Conservation (phyloP, 768 basidiomycete genomes). For the Nevesoporus exiguus region DNA sequence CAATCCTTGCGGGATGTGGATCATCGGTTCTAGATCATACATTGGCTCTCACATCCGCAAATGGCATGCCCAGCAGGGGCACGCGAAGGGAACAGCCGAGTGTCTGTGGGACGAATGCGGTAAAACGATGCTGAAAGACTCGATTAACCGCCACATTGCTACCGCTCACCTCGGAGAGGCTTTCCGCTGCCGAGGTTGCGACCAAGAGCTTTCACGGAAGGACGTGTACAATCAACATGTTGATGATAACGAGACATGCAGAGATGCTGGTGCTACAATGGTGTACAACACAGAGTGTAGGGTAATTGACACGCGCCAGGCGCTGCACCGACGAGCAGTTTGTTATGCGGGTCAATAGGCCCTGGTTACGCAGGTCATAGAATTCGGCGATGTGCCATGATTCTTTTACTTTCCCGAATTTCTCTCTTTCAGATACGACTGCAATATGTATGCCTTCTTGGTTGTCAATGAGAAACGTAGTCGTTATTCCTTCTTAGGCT, state of each 20-base stretch:
- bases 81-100: background rate
- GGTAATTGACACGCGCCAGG: background rate
- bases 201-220: background rate
- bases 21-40: no score
- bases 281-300: background rate
- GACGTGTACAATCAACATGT: background rate
- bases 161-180: slow-evolving; percentile 3
- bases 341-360: background rate
- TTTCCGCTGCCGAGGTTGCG: slow-evolving; percentile 3
- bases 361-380: background rate
- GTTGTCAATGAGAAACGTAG: no score
- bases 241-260: background rate
- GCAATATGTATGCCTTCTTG: background rate
- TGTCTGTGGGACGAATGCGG: slow-evolving; percentile 7
- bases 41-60: no score
- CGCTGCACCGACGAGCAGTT: background rate
- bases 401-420: background rate
- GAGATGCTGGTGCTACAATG: background rate
- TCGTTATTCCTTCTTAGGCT: no score
- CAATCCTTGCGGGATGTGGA: no score
- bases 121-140: background rate
- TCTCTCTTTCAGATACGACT: background rate
- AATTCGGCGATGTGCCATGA: background rate
- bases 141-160: slow-evolving; percentile 6
- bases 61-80: no score